phyloP scores from a whole-genome alignment of 306 rosid genomes.

The Citrullus colocynthis region DNA sequence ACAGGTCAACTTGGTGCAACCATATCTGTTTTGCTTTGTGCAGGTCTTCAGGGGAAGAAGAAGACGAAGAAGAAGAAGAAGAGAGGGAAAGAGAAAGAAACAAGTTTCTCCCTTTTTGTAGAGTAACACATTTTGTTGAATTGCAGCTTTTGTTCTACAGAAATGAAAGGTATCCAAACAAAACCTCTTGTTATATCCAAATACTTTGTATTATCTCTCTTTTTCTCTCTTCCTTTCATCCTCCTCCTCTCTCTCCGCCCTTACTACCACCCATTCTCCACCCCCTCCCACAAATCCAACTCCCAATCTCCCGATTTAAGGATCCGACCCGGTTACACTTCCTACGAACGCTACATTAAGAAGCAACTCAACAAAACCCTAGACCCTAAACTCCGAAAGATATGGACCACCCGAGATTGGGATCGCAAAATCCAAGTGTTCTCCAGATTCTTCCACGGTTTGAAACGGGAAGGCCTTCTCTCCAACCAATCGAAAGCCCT shows the following conservation, averaged over 20 bases:
- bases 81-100: neutral
- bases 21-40: neutral
- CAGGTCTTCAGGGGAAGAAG: neutral
- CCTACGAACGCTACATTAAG: slow-evolving; percentile 63
- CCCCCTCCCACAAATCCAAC: neutral
- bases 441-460: slow-evolving; percentile 33
- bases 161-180: slow-evolving; percentile 33
- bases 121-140: neutral
- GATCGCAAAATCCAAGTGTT: slow-evolving; percentile 66
- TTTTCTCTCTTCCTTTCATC: slow-evolving; percentile 45
- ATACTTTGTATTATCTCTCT: slow-evolving; percentile 37
- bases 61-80: neutral
- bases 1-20: neutral
- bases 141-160: neutral
- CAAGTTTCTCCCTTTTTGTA: no score
- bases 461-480: slow-evolving; percentile 26
- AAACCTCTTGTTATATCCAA: slow-evolving; percentile 24
- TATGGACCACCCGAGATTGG: slow-evolving; percentile 97
- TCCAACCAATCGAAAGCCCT: slow-evolving; percentile 37
- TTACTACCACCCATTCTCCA: neutral
- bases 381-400: slow-evolving; percentile 59
- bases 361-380: slow-evolving; percentile 83
- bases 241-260: slow-evolving; percentile 22
- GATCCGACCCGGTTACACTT: slow-evolving; percentile 82
- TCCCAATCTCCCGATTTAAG: slow-evolving; percentile 19